Conservation (phyloP, 768 basidiomycete genomes). For the Sporobolomyces phaffii region DNA sequence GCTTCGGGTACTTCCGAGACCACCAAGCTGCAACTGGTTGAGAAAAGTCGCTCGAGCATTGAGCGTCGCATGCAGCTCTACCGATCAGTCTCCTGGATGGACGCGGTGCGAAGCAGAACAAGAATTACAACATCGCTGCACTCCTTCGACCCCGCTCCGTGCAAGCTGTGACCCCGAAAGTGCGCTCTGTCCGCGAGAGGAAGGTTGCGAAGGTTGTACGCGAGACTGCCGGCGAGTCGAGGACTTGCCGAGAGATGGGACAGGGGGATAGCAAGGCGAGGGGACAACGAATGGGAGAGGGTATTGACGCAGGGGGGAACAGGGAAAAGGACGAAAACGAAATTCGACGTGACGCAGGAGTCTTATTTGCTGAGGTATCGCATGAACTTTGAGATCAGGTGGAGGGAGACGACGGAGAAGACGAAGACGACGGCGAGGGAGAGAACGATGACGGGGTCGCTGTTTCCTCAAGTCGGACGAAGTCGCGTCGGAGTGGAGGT, state of each 20-base stretch:
- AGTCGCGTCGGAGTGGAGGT: too few species aligned
- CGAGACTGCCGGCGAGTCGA: background rate
- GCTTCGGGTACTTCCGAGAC: too few species aligned
- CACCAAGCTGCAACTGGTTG: too few species aligned
- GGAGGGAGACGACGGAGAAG: conserved; percentile 42
- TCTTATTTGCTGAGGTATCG: conserved; percentile 31
- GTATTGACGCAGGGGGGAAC: background rate
- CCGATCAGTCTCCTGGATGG: too few species aligned
- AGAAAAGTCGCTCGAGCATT: too few species aligned
- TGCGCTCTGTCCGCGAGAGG: too few species aligned
- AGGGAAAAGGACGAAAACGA: background rate
- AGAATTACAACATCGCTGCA: too few species aligned
- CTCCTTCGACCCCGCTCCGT: too few species aligned
- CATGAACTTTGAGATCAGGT: conserved; percentile 39
- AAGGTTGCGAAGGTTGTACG: too few species aligned
- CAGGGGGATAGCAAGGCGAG: background rate
- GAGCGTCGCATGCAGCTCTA: too few species aligned
- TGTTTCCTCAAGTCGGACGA: background rate
- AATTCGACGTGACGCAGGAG: background rate
- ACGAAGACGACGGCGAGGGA: conserved; percentile 44
- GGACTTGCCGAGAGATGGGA: background rate
- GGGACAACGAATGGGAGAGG: background rate
- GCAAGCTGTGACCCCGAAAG: too few species aligned
- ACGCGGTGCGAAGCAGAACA: too few species aligned
- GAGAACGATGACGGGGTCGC: conserved; percentile 43